Percentiles rank a stretch among this genome's conserved stretches.
These are phyloP conservation scores for Eucalyptus camaldulensis DNA, from an alignment of 345 rosid species.

Conservation along the genomic window DNA sequence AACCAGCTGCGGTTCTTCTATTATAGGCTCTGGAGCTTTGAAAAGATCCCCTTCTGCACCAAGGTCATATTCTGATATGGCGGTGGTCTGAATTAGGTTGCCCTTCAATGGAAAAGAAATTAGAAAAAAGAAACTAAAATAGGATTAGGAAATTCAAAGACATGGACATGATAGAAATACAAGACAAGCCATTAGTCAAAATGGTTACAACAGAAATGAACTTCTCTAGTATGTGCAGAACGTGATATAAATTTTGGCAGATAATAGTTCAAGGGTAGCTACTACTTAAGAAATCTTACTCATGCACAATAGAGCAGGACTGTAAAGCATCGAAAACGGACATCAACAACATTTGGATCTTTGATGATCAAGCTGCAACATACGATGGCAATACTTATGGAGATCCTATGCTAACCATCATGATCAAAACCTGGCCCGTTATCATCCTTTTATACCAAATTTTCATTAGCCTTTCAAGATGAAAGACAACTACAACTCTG, in stretches of 20 bases:
- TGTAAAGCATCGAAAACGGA: background rate
- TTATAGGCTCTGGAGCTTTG: conserved; percentile 85
- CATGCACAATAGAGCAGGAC: background rate
- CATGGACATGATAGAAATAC: background rate
- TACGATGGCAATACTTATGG: background rate
- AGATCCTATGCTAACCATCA: background rate
- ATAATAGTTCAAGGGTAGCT: background rate
- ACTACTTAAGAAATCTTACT: background rate
- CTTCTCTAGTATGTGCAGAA: background rate
- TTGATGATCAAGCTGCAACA: background rate
- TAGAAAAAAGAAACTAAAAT: background rate
- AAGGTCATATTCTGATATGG: conserved; percentile 65
- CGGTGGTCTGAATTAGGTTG: conserved; percentile 26
- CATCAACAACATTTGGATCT: background rate
- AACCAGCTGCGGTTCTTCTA: conserved; percentile 48
- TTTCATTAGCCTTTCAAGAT: background rate
- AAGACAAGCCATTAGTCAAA: background rate
- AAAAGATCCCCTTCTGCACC: conserved; percentile 91
- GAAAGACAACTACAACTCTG: background rate
- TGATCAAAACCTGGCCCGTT: background rate
- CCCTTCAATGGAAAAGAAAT: conserved; percentile 20
- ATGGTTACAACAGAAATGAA: background rate
- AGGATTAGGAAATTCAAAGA: background rate
- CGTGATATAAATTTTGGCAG: background rate
- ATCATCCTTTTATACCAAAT: background rate